Base-by-base conservation (phyloP, 495 filamentous ascomycete genomes). In the Aspergillus affinis region DNA sequence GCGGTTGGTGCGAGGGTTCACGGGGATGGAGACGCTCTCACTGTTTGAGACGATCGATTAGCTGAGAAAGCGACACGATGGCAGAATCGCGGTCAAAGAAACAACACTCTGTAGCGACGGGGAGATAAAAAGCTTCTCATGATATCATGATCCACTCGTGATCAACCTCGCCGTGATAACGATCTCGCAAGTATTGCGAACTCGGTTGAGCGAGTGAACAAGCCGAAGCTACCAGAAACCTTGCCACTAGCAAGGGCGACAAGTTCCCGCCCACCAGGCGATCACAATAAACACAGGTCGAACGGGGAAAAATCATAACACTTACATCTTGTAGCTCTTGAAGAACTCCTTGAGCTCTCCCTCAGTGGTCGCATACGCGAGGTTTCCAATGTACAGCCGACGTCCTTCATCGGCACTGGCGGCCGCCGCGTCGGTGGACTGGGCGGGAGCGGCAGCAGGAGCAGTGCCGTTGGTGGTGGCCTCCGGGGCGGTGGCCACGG, bases 321-420 rank as follows among this genome's bases (percentile, higher is more conserved):
- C 94, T 86, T 86, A 99, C 95, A 99, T 89, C 79, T 91, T 88
- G 87, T 93, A 97, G 77, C 84, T 88, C 81, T 90, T 90, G 87
- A 99, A 99, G 85, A 99, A 99, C 58, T 92, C 91, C 82, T 93
- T 96, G 83, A 99, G 90, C 85, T 97, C 91, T 86, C 90, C 94
- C 90, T 98, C 94, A 72, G 92, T 95, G 84, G 94, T 98, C 86
- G 94, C 92, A 76, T 98, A 98, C 58, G 94, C 94, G 85, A 98
- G 91, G 82, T 98, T 98, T 77, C 94, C 94, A 82, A 98, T 98
- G 81, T 98, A 98, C 64, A 98, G 86, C 81, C 94, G 91, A 83
- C 94, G 91, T 74, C 94, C 95, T 81, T 98, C 94, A 75, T 94
- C 92, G 72, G 94, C 94, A 81, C 91, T 96, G 79, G 92, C 92